Base-by-base conservation (phyloP, 306 rosid species). In the Lathyrus sativus region DNA sequence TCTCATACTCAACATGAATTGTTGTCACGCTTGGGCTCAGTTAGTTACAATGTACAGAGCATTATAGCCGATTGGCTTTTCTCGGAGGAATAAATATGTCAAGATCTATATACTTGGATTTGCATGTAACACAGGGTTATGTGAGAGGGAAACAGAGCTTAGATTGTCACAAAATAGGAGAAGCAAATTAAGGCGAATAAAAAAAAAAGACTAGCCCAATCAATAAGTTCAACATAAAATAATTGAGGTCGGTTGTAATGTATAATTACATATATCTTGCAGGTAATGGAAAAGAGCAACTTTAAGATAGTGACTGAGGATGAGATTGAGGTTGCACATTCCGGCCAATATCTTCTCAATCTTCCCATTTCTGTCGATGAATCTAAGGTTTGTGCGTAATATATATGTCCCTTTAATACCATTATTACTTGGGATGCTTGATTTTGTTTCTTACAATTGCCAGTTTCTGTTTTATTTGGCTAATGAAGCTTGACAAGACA, bases 201-300 rank as follows among this genome's bases (percentile, higher is more conserved):
- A 15, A 15, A 15, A 14, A 58, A 33, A 61, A 39, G 6, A 41
- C 37, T 38, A 38, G 7, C 67, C 9, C 43, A 11, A 61, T 38
- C 43, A 11, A 61, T 38, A 61, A 61, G 2, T 62, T 62, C 11
- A 62, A 10, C 15, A 11, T 38, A 39, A 60, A 62, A 62, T 41
- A 37, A 51, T 71, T 29, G 54, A 54, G 64, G 59, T 13, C 0
- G 22, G 10, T n/a, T 24, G 48, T 68, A 50, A 58, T 19, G 66
- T 33, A 63, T 26, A 46, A 44, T 74, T 41, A 42, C 49, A 41
- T 18, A 6, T 45, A 28, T 73, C 19, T 42, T 69, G 67, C 81
- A 88, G 97, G 90, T 93, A 68, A 86, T 93, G 99, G 91, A 90
- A 61, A 90, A 88, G 79, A 93, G 99, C 84, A 88, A 93, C 83